Evolutionary conservation across 2,329 filamentous ascomycete species (phyloP).

Genomic region (Calycina marina): DNA sequence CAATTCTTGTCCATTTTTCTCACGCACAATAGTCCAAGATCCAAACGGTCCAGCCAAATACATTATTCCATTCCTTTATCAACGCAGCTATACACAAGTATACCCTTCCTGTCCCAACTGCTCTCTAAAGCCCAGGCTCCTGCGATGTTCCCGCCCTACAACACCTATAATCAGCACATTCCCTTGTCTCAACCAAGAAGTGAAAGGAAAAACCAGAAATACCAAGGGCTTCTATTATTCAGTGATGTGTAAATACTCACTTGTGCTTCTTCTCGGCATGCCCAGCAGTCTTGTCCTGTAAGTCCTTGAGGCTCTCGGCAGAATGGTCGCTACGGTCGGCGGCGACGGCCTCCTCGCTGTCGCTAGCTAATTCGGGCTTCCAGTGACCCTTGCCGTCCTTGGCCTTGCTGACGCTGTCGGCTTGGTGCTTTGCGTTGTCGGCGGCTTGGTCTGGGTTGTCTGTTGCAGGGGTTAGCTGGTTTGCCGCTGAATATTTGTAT

Average conservation of each 20-base stretch:
- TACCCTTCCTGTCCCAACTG: too few relatives aligned
- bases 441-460: slow-evolving; percentile 22
- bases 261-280: slow-evolving; percentile 17
- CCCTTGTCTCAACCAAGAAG: neutral
- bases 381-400: slow-evolving; percentile 57
- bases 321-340: slow-evolving; percentile 12
- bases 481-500: too few relatives aligned
- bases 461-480: slow-evolving; percentile 1
- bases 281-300: slow-evolving; percentile 35
- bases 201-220: neutral
- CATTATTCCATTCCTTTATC: too few relatives aligned
- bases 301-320: slow-evolving; percentile 35
- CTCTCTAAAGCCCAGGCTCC: slow-evolving; percentile 11
- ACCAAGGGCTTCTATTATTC: too few relatives aligned
- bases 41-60: too few relatives aligned
- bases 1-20: too few relatives aligned
- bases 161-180: slow-evolving; percentile 2
- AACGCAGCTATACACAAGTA: too few relatives aligned
- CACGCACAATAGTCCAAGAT: too few relatives aligned
- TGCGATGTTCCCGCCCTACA: slow-evolving; percentile 19
- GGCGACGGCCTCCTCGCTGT: slow-evolving; percentile 59
- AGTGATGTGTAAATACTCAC: too few relatives aligned
- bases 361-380: slow-evolving; percentile 63
- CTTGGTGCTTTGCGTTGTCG: slow-evolving; percentile 42
- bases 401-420: slow-evolving; percentile 49